phyloP scores from a whole-genome alignment of 129 eudicot genomes.

The Kitagawia praeruptora region DNA sequence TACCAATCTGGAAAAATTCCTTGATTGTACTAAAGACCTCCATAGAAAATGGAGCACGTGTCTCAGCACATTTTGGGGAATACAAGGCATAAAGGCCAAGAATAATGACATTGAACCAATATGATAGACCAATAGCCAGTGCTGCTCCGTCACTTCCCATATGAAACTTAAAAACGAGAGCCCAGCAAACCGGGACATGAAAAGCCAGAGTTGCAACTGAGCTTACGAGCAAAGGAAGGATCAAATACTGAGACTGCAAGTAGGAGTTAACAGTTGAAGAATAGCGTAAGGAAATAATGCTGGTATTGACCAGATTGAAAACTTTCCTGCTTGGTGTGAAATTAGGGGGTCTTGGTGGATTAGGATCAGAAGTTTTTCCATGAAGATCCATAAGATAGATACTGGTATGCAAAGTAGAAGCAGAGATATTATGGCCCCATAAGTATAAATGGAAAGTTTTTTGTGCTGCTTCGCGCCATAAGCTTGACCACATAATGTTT shows the following conservation, averaged over 20 bases:
- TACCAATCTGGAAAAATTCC: not conserved
- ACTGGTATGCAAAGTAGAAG: slow-evolving; percentile 23
- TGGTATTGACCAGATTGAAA: slow-evolving; percentile 20
- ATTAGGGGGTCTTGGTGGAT: slow-evolving; percentile 30
- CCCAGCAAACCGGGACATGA: slow-evolving; percentile 33
- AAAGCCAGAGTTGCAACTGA: slow-evolving; percentile 20
- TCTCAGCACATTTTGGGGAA: not conserved
- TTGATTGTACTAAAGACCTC: slow-evolving; percentile 1
- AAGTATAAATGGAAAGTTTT: slow-evolving; percentile 19
- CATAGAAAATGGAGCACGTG: not conserved
- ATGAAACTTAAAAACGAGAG: slow-evolving; percentile 18
- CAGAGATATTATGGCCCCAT: slow-evolving; percentile 22
- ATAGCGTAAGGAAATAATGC: slow-evolving; percentile 28
- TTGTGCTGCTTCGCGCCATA: slow-evolving; percentile 24
- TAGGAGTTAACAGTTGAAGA: slow-evolving; percentile 20
- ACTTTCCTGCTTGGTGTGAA: slow-evolving; percentile 27
- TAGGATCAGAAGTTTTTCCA: slow-evolving; percentile 19
- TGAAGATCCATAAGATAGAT: slow-evolving; percentile 21
- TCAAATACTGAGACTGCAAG: slow-evolving; percentile 30
- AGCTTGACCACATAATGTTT: slow-evolving; percentile 10
- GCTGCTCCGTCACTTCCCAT: slow-evolving; percentile 36
- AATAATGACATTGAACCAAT: not conserved
- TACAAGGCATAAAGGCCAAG: slow-evolving; percentile 18
- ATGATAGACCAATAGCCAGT: slow-evolving; percentile 19
- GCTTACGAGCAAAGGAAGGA: slow-evolving; percentile 23